These are phyloP conservation scores for Boletus vermiculosoides DNA, from an alignment of 768 basidiomycete genomes.

Conservation along the genomic window DNA sequence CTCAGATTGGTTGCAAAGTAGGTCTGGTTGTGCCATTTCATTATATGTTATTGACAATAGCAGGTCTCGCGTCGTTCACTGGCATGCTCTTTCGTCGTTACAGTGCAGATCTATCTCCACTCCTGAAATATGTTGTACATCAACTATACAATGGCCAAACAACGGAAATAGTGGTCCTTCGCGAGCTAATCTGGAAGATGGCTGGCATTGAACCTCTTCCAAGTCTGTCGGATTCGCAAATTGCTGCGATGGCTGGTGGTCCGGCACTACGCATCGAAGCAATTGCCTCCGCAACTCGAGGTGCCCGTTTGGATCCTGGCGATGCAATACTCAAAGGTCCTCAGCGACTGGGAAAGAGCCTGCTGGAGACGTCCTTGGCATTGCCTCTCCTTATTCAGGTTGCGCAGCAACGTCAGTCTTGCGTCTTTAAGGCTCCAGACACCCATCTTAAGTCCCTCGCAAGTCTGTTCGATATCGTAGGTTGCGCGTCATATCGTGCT, in stretches of 20 bases:
- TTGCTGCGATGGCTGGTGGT: slow-evolving; percentile 89
- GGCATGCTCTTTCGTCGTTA: slow-evolving; percentile 90
- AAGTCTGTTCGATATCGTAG: slow-evolving; percentile 83
- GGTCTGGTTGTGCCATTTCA: slow-evolving; percentile 33
- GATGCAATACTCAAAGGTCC: slow-evolving; percentile 67
- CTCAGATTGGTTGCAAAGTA: slow-evolving; percentile 90
- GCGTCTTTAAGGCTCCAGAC: slow-evolving; percentile 70
- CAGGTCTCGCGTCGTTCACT: slow-evolving; percentile 90
- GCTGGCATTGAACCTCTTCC: slow-evolving; percentile 90
- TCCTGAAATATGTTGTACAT: slow-evolving; percentile 89
- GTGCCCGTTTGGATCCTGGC: slow-evolving; percentile 65
- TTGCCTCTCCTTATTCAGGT: slow-evolving; percentile 88
- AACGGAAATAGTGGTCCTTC: slow-evolving; percentile 87
- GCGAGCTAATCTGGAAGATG: slow-evolving; percentile 93
- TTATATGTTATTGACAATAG: slow-evolving; percentile 20
- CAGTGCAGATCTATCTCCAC: slow-evolving; percentile 75
- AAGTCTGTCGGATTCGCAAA: slow-evolving; percentile 84
- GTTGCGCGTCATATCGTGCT: slow-evolving; percentile 34
- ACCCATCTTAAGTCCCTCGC: slow-evolving; percentile 84
- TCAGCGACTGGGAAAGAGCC: slow-evolving; percentile 59
- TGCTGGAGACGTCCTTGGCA: slow-evolving; percentile 73
- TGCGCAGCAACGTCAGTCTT: slow-evolving; percentile 86
- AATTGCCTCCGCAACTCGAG: slow-evolving; percentile 74
- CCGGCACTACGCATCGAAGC: slow-evolving; percentile 85
- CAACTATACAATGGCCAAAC: slow-evolving; percentile 81